Base-by-base conservation (phyloP, 805 yeast species). In the Hanseniaspora occidentalis region DNA sequence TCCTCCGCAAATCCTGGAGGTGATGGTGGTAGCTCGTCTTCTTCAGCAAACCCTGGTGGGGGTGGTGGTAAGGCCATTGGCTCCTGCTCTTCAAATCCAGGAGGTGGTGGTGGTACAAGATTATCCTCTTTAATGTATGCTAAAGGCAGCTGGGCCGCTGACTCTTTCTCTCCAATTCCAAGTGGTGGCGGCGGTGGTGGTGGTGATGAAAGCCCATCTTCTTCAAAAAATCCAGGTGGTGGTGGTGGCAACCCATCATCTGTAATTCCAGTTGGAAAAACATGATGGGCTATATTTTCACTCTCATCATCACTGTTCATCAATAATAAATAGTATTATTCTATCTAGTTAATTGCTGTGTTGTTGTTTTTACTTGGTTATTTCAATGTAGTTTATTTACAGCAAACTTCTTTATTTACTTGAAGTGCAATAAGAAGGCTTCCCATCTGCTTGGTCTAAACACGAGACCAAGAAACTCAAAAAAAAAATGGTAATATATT, bases 1-100 rank as follows among this genome's bases (percentile, higher is more conserved):
- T n/a, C n/a, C n/a, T n/a, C n/a, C n/a, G 35, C 50, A 50, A 47
- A 19, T 43, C 45, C 21, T 38, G 47, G 43, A 11, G 63, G 54
- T 10, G 62, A 58, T 11, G 53, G 53, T 11, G 61, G 54, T 13
- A 52, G 55, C 10, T 41, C 13, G 20, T 18, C 37, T 16, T 40
- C 47, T 16, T 40, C 39, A 21, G 42, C 45, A 34, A 41, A 31
- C 17, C 58, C 49, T 31, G 63, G 60, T 10, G 66, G 61, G 14
- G 64, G 67, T 10, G 64, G 62, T 17, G 64, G 56, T 17, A 54
- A n/a, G n/a, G n/a, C n/a, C n/a, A n/a, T n/a, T n/a, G n/a, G n/a
- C 22, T 36, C 17, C 6, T 22, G 14, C 6, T n/a, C 21, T 18
- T 39, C 40, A 20, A 40, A 38, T 17, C 45, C 43, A 14, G 55